These are phyloP conservation scores for Aspergillus novofumigatus DNA, from an alignment of 2,329 filamentous ascomycete genomes.

Conservation along the genomic window DNA sequence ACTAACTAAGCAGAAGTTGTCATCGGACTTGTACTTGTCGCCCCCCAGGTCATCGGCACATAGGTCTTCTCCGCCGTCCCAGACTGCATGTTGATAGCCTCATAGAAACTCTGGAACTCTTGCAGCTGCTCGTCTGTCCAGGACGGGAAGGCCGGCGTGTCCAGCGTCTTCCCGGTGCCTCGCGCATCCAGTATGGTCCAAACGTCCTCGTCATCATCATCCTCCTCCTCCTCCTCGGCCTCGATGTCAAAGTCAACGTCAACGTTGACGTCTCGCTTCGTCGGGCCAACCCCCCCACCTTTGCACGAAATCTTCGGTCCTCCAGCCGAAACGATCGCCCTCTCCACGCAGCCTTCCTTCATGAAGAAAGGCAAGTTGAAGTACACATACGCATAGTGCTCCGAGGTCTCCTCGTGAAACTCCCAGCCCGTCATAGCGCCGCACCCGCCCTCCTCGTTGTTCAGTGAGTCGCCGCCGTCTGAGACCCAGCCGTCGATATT, in stretches of 20 bases:
- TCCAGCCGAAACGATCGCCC: conserved; percentile 23
- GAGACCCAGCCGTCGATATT: no score
- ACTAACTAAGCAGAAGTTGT: neutral
- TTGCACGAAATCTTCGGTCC: conserved; percentile 20
- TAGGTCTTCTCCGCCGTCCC: neutral
- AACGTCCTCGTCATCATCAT: neutral
- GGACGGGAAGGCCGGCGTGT: neutral
- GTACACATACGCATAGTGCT: neutral
- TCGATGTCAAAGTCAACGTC: neutral
- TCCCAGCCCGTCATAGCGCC: no score
- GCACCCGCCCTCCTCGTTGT: no score
- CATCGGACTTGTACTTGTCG: neutral
- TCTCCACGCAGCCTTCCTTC: conserved; percentile 24
- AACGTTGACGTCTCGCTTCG: neutral
- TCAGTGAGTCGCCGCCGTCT: no score
- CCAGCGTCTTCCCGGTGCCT: neutral
- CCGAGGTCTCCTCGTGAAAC: no score
- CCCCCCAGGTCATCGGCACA: neutral
- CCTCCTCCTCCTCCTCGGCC: neutral
- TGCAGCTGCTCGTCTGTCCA: neutral
- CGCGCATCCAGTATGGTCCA: neutral
- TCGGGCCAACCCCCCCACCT: neutral
- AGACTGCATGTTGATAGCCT: neutral
- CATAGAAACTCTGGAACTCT: neutral
- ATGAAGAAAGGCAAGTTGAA: conserved; percentile 22